These are phyloP conservation scores for Diplodia intermedia DNA, from an alignment of 2,329 filamentous ascomycete genomes.

Conservation along the genomic window DNA sequence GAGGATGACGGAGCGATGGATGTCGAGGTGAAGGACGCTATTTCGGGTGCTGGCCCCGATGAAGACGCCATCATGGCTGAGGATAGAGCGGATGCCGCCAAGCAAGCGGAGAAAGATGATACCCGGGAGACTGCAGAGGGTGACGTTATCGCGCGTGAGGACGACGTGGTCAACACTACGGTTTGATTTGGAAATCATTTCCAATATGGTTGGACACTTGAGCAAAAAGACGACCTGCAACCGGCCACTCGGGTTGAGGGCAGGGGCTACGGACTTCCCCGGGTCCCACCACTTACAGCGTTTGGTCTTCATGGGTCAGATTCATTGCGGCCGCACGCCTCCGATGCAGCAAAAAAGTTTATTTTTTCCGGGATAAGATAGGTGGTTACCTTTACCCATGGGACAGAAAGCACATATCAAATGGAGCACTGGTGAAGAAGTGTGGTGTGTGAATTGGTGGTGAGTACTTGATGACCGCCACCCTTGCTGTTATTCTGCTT, in stretches of 20 bases:
- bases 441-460: too few relatives aligned
- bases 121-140: constrained; percentile 25
- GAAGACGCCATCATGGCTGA: constrained; percentile 25
- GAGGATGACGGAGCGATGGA: constrained; percentile 17
- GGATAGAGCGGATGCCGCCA: constrained; percentile 14
- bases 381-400: neutral
- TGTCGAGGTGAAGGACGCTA: constrained; percentile 17
- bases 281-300: constrained; percentile 1
- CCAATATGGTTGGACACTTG: neutral
- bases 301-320: constrained; percentile 7
- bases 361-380: constrained; percentile 4
- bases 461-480: too few relatives aligned
- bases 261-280: neutral
- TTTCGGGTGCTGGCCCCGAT: constrained; percentile 5
- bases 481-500: neutral
- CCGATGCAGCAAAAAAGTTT: constrained; percentile 22
- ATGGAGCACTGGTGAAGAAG: neutral
- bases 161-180: constrained; percentile 30
- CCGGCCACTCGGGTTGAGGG: neutral
- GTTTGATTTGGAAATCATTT: neutral
- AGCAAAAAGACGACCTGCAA: neutral
- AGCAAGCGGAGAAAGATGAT: constrained; percentile 24
- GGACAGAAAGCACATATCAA: neutral
- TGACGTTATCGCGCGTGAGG: constrained; percentile 13
- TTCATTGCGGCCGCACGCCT: constrained; percentile 10